Conservation (phyloP, 768 basidiomycete species). For the Pleurotus tuoliensis region DNA sequence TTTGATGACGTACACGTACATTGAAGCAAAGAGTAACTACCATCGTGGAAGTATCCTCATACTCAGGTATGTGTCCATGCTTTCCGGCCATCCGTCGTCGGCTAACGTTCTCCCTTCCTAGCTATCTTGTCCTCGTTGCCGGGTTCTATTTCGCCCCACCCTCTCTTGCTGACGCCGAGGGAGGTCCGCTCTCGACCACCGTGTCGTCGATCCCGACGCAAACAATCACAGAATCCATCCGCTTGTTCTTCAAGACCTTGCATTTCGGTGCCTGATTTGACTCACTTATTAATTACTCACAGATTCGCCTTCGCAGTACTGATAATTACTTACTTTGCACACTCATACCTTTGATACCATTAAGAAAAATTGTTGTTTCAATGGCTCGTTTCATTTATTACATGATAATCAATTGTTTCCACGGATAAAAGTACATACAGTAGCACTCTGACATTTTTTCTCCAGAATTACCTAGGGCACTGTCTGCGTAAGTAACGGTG, state of each 20-base stretch:
- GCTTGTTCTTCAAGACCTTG: slow-evolving; percentile 27
- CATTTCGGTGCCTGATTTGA: slow-evolving; percentile 15
- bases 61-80: slow-evolving; percentile 58
- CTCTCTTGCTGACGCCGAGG: slow-evolving; percentile 33
- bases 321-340: not conserved
- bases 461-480: too few relatives aligned
- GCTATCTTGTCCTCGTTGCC: slow-evolving; percentile 85
- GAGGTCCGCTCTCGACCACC: slow-evolving; percentile 21
- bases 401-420: not conserved
- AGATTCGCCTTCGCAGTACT: not conserved
- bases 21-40: slow-evolving; percentile 98
- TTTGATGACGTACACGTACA: slow-evolving; percentile 97
- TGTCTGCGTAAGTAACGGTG: too few relatives aligned
- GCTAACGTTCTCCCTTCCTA: slow-evolving; percentile 26
- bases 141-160: slow-evolving; percentile 93
- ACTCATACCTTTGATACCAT: not conserved
- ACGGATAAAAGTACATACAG: too few relatives aligned
- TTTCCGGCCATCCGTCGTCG: not conserved
- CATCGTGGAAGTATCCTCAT: slow-evolving; percentile 95
- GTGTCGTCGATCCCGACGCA: slow-evolving; percentile 32
- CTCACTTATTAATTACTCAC: not conserved
- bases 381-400: slow-evolving; percentile 2
- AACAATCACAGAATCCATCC: slow-evolving; percentile 33
- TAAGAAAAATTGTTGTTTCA: not conserved
- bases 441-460: too few relatives aligned